These are phyloP conservation scores for Lactarius indigo DNA, from an alignment of 768 basidiomycete genomes.

Conservation along the genomic window DNA sequence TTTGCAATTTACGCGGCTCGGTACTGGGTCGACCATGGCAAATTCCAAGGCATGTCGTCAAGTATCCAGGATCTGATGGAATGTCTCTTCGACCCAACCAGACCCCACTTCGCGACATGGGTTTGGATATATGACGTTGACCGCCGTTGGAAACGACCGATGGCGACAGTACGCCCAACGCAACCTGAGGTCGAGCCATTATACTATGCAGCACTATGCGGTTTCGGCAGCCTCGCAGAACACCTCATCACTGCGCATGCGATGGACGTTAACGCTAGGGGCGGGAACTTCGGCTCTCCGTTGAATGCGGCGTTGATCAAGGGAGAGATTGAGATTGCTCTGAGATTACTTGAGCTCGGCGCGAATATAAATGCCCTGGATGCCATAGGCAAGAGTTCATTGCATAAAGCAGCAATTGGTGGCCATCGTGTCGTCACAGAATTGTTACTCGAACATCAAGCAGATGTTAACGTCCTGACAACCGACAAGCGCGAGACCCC, in stretches of 20 bases:
- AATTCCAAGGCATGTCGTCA: background rate
- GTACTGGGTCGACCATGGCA: slow-evolving; percentile 7
- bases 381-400: fast-evolving
- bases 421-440: background rate
- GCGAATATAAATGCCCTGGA: background rate
- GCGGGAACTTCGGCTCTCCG: background rate
- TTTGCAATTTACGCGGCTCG: slow-evolving; percentile 8
- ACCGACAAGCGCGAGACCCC: background rate
- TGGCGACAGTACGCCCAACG: background rate
- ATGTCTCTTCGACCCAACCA: background rate
- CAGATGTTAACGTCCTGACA: background rate
- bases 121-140: slow-evolving; percentile 2
- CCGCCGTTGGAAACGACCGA: background rate
- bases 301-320: background rate
- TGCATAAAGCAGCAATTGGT: background rate
- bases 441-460: background rate
- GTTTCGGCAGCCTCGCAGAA: background rate
- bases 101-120: slow-evolving; percentile 6
- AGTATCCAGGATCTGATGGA: background rate
- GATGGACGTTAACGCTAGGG: background rate
- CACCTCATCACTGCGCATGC: background rate
- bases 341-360: background rate
- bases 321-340: background rate
- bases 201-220: background rate
- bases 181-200: background rate